Evolutionary conservation across 495 filamentous ascomycete species (phyloP), one percentile per base, ranked within the genome.

Genomic region (Neurospora sp.): DNA sequence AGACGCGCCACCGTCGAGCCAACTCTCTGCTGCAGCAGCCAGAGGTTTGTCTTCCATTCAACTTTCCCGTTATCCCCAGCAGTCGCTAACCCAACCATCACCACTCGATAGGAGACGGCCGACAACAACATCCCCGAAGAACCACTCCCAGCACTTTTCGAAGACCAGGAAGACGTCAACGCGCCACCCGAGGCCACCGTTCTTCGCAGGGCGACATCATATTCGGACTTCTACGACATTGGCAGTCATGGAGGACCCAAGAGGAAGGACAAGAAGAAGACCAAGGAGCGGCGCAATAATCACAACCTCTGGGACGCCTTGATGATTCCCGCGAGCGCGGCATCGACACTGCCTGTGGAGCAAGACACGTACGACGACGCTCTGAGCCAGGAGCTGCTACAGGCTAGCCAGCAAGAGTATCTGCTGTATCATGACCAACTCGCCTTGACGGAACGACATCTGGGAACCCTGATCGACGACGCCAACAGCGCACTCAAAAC

Each of bases 391-490:
- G 87, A 87, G 71, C 81, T 98, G 76, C 83, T 95, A 70, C 89
- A 93, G 75, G 88, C 92, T 68, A 95, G 92, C 82, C 91, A 94
- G 76, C 90, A 92, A 72, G 90, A 96, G 78, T 97, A 97, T 80
- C 84, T 90, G 93, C 82, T 91, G 65, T 93, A 94, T 76, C 86
- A 90, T 73, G 90, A 95, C 77, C 91, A 97, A 80, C 86, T 99
- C 9, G 87, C 87, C 65, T 84, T 93, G 79, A 91, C 92, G 3
- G 89, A 92, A 77, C 87, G 90, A 3, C 93, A 97, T 78, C 86
- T 98, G 40, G 89, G 93, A 72, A 85, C 85, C n/a, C 86, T 99
- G n/a, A 83, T 98, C 22, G 82, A 85, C 42, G 91, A 91, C 76
- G 92, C 94, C 4, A 86, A 90, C 70, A 87, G 85, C 6, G 89